Conservation (phyloP, 2,329 filamentous ascomycete genomes). For the Colletotrichum sp. region DNA sequence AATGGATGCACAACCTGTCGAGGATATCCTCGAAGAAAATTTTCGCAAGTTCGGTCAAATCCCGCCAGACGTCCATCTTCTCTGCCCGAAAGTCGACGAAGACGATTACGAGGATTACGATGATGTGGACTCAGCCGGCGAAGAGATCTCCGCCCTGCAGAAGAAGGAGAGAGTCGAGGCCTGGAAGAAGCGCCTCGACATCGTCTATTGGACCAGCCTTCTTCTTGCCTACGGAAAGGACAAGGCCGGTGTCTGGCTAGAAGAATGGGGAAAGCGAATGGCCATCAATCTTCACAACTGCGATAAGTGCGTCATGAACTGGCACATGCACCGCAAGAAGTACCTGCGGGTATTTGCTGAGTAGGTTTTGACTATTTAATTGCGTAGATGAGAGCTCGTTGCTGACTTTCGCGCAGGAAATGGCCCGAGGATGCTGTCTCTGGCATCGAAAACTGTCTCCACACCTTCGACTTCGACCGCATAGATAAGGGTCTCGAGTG, state of each 20-base stretch:
- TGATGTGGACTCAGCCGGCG: conserved; percentile 43
- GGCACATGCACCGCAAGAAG: conserved; percentile 71
- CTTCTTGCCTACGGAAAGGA: conserved; percentile 71
- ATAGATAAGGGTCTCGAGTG: conserved; percentile 65
- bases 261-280: conserved; percentile 62
- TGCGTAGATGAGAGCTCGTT: neutral
- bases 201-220: conserved; percentile 71
- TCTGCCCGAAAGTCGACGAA: conserved; percentile 69
- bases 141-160: conserved; percentile 51
- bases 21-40: conserved; percentile 47
- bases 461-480: conserved; percentile 64
- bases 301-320: conserved; percentile 74
- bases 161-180: conserved; percentile 61
- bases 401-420: conserved; percentile 35
- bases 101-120: conserved; percentile 71
- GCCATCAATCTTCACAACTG: conserved; percentile 67
- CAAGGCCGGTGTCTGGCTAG: conserved; percentile 62
- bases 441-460: conserved; percentile 60
- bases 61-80: conserved; percentile 63
- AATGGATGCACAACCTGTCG: conserved; percentile 40
- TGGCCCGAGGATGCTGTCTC: conserved; percentile 57
- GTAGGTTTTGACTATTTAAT: conserved; percentile 40
- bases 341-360: conserved; percentile 68
- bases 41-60: conserved; percentile 49
- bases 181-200: conserved; percentile 60